These are phyloP conservation scores for Pleurotus tuoliensis DNA, from an alignment of 768 basidiomycete species.

Conservation along the genomic window DNA sequence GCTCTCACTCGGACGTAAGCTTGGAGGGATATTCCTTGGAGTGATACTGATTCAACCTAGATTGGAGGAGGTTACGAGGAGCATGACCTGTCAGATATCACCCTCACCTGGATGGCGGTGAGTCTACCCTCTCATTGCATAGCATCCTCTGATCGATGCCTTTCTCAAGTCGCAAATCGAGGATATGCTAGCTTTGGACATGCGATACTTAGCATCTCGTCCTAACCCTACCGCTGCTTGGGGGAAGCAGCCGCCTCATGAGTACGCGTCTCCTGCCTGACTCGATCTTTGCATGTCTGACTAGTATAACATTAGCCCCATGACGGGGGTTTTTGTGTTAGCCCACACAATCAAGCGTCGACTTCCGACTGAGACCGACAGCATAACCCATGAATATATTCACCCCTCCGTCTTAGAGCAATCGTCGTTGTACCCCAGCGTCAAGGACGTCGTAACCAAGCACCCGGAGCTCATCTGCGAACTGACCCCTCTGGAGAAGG, in stretches of 20 bases:
- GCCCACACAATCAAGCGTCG: constrained; percentile 41
- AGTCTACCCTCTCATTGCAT: constrained; percentile 17
- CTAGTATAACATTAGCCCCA: constrained; percentile 31
- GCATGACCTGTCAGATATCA: constrained; percentile 66
- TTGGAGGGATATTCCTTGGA: background rate
- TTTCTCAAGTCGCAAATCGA: constrained; percentile 48
- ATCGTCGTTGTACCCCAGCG: constrained; percentile 23
- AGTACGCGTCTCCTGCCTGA: constrained; percentile 38
- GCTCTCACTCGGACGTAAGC: constrained; percentile 40
- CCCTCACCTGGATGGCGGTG: constrained; percentile 64
- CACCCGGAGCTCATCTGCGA: constrained; percentile 39
- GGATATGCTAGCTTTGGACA: constrained; percentile 53
- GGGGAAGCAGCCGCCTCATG: constrained; percentile 60
- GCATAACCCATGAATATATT: constrained; percentile 54
- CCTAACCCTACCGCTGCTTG: constrained; percentile 51
- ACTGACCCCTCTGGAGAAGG: constrained; percentile 50
- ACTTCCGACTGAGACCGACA: constrained; percentile 40
- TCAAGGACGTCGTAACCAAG: constrained; percentile 32
- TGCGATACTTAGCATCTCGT: constrained; percentile 45
- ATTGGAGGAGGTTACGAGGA: constrained; percentile 66
- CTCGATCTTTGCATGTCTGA: background rate
- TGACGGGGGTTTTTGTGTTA: constrained; percentile 50
- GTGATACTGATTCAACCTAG: constrained; percentile 26
- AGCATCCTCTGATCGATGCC: constrained; percentile 10
- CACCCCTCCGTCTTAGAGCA: constrained; percentile 59